phyloP scores from a whole-genome alignment of 768 basidiomycete species.

The Fibroporia radiculosa region DNA sequence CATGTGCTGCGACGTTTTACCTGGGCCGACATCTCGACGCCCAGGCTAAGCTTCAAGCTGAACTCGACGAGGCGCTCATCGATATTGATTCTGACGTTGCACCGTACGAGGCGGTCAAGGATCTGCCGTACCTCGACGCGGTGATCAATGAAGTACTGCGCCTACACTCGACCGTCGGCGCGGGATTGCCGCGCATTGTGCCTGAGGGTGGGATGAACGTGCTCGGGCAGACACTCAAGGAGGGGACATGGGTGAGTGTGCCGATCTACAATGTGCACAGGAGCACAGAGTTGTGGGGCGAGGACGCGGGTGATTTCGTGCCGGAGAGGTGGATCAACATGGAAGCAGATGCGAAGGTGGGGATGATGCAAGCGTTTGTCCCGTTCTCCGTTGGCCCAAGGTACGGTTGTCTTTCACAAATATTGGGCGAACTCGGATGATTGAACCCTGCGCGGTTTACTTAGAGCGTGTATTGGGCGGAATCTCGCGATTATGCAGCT shows the following conservation, averaged over 20 bases:
- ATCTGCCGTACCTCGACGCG: slow-evolving; percentile 20
- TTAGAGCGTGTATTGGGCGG: slow-evolving; percentile 5
- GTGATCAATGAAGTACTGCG: slow-evolving; percentile 25
- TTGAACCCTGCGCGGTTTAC: background rate
- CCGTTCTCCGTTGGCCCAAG: slow-evolving; percentile 12
- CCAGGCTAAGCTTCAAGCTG: slow-evolving; percentile 6
- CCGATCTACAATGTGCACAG: slow-evolving; percentile 12
- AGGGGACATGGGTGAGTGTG: slow-evolving; percentile 18
- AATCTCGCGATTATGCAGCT: slow-evolving; percentile 4
- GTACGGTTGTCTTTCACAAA: background rate
- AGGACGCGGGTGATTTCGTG: slow-evolving; percentile 13
- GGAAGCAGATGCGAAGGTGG: background rate
- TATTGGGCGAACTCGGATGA: background rate
- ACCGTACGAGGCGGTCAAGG: slow-evolving; percentile 4
- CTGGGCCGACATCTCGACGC: slow-evolving; percentile 1
- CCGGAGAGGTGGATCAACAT: slow-evolving; percentile 18
- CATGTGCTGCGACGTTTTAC: slow-evolving; percentile 2
- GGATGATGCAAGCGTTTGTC: slow-evolving; percentile 7
- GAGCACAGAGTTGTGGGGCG: slow-evolving; percentile 12
- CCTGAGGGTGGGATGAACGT: slow-evolving; percentile 18
- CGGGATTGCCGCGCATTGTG: slow-evolving; percentile 23
- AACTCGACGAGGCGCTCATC: slow-evolving; percentile 7
- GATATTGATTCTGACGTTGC: background rate
- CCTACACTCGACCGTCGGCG: slow-evolving; percentile 21
- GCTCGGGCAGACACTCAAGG: slow-evolving; percentile 13